Percentiles rank a stretch among this genome's conserved stretches.
phyloP scores from a whole-genome alignment of 2,329 filamentous ascomycete genomes.

The Aspergillus ochraceoroseus region DNA sequence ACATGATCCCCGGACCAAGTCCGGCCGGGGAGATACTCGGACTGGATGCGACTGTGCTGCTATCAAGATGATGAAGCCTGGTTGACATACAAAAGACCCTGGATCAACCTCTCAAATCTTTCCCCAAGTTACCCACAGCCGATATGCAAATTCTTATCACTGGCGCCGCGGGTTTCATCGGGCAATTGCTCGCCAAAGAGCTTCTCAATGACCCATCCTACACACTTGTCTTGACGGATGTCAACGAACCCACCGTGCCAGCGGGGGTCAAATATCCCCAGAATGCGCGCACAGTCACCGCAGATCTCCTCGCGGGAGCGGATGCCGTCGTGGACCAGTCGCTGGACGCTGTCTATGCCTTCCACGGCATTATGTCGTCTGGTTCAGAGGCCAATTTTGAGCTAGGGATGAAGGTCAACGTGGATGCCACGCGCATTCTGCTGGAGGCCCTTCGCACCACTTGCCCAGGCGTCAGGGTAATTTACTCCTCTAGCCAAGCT shows the following conservation, averaged over 20 bases:
- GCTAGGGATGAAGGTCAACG: constrained; percentile 56
- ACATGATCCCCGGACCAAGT: constrained; percentile 24
- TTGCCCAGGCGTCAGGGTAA: constrained; percentile 53
- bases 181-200: constrained; percentile 55
- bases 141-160: constrained; percentile 56
- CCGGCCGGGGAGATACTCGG: constrained; percentile 33
- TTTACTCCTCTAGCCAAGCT: constrained; percentile 60
- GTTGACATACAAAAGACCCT: too few relatives aligned
- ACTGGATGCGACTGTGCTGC: constrained; percentile 39
- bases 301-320: constrained; percentile 51
- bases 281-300: constrained; percentile 49
- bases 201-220: constrained; percentile 49
- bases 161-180: constrained; percentile 60
- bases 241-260: constrained; percentile 51
- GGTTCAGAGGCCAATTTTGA: constrained; percentile 59
- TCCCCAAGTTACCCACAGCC: too few relatives aligned
- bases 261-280: constrained; percentile 46
- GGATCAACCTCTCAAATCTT: too few relatives aligned
- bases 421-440: constrained; percentile 54
- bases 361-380: constrained; percentile 65
- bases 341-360: constrained; percentile 54
- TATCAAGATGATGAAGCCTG: too few relatives aligned
- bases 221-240: constrained; percentile 54
- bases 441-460: constrained; percentile 50
- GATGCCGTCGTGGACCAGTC: constrained; percentile 39